phyloP scores from a whole-genome alignment of 805 yeast genomes.

The Cephaloascus fragrans region DNA sequence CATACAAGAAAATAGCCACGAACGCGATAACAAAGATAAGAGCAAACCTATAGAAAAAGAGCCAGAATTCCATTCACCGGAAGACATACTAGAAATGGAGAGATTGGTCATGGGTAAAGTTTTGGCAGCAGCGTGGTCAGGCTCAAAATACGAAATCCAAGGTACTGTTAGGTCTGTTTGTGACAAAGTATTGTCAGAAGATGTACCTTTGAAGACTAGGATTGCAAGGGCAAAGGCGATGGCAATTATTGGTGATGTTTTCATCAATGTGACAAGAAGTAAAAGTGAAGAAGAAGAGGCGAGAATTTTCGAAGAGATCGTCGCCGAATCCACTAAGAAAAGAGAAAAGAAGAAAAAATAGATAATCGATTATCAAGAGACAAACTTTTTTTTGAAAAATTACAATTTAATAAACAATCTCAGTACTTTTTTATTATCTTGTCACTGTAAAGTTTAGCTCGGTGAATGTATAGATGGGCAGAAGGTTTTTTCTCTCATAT shows the following conservation, averaged over 20 bases:
- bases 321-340: conserved; percentile 36
- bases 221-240: conserved; percentile 56
- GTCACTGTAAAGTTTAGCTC: too few species aligned
- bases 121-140: conserved; percentile 78
- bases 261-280: conserved; percentile 47
- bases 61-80: conserved; percentile 38
- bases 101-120: conserved; percentile 71
- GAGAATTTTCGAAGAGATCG: conserved; percentile 65
- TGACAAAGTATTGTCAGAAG: conserved; percentile 52
- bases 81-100: conserved; percentile 62
- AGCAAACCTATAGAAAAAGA: too few species aligned
- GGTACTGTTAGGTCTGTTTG: conserved; percentile 65
- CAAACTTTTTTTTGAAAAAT: too few species aligned
- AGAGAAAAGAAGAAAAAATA: conserved; percentile 21
- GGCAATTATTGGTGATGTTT: conserved; percentile 52
- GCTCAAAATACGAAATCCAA: conserved; percentile 70
- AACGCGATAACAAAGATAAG: conserved; percentile 4
- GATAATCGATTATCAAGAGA: neutral
- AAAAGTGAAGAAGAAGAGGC: conserved; percentile 70
- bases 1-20: conserved; percentile 3
- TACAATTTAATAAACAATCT: too few species aligned
- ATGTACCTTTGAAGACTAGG: conserved; percentile 33
- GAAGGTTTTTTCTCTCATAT: too few species aligned
- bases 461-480: too few species aligned
- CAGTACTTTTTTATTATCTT: too few species aligned